Conservation (phyloP, 345 rosid species). For the Acer campestre region DNA sequence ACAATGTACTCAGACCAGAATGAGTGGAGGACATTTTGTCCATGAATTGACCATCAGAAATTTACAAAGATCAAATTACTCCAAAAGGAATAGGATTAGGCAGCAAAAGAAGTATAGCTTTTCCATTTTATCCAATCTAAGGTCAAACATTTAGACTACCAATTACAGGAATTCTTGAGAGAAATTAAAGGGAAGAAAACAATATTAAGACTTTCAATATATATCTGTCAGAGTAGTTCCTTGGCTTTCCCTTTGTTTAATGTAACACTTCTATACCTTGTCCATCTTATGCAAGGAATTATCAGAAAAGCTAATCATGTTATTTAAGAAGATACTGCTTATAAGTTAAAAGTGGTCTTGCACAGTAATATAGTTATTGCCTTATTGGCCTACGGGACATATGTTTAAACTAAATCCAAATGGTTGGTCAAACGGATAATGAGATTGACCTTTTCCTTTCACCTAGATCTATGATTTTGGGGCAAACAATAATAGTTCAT, state of each 20-base stretch:
- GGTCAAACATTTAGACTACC: too few species aligned
- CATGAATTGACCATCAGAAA: neutral
- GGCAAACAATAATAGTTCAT: neutral
- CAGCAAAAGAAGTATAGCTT: neutral
- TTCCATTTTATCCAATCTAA: neutral
- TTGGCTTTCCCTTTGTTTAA: too few species aligned
- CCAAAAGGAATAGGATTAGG: neutral
- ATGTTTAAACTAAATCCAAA: neutral
- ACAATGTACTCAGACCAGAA: slow-evolving; percentile 1
- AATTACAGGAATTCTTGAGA: too few species aligned
- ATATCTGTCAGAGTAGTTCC: neutral
- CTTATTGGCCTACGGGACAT: neutral
- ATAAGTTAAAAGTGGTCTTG: neutral
- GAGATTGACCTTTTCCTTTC: neutral
- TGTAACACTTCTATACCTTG: neutral
- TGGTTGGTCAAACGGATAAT: neutral
- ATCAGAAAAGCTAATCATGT: neutral
- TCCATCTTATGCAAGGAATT: neutral
- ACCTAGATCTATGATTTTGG: neutral
- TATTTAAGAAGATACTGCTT: neutral
- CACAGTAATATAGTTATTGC: neutral
- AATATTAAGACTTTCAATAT: neutral
- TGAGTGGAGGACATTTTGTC: neutral
- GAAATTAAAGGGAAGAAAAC: neutral
- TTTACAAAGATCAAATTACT: neutral